A percentile compares a stretch with the other conserved stretches of the same genome.
Conservation (phyloP, 164 flowering plant species). For the Saururus chinensis region DNA sequence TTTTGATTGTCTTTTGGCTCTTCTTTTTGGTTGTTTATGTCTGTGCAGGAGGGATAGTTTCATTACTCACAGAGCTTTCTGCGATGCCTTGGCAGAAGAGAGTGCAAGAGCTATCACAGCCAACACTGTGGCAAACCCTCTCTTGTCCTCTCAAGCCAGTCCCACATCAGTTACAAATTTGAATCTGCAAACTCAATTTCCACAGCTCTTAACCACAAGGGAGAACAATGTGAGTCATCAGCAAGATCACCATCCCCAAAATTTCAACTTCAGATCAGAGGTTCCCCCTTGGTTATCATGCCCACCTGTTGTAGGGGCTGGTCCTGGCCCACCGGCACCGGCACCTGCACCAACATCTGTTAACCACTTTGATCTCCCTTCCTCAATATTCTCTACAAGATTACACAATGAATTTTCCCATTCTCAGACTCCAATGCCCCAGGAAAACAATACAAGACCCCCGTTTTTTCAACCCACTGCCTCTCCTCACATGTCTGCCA, state of each 20-base stretch:
- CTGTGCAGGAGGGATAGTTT: slow-evolving; percentile 87
- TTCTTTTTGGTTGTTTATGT: slow-evolving; percentile 3
- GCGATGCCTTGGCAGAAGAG: slow-evolving; percentile 34
- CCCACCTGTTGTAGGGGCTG: slow-evolving; percentile 14
- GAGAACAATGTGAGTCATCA: slow-evolving; percentile 10
- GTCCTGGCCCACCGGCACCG: slow-evolving; percentile 11
- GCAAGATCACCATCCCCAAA: slow-evolving; percentile 35
- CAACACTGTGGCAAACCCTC: slow-evolving; percentile 6
- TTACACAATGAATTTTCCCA: slow-evolving; percentile 20
- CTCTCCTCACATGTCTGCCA: slow-evolving; percentile 78
- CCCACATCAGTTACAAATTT: slow-evolving; percentile 6
- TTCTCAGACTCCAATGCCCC: slow-evolving; percentile 9
- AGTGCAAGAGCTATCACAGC: slow-evolving; percentile 14
- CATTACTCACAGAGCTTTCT: slow-evolving; percentile 92
- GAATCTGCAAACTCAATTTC: slow-evolving; percentile 19
- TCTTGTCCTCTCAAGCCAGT: slow-evolving; percentile 17
- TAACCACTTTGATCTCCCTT: slow-evolving; percentile 14
- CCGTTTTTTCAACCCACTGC: slow-evolving; percentile 18
- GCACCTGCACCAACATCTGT: not conserved
- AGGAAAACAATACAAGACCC: slow-evolving; percentile 10
- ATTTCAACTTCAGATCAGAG: slow-evolving; percentile 19
- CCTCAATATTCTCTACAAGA: slow-evolving; percentile 25
- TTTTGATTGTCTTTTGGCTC: not conserved
- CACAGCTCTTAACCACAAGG: slow-evolving; percentile 3
- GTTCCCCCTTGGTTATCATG: slow-evolving; percentile 53